phyloP scores from a whole-genome alignment of 208 protist genomes.

The Leishmania major region DNA sequence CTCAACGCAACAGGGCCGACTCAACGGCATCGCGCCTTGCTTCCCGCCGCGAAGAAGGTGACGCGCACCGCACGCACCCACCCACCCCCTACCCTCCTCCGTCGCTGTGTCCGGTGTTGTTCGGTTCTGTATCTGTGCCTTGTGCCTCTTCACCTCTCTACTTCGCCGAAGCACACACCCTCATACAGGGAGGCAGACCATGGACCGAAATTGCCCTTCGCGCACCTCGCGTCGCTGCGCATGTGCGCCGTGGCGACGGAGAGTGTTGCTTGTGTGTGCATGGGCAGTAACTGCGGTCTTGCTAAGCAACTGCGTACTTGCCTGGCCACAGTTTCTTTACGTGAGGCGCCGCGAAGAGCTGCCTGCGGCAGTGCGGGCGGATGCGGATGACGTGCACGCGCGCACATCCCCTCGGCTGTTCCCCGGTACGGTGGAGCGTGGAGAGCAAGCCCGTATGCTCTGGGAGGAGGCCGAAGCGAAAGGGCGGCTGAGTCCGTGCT shows the following conservation, averaged over 20 bases:
- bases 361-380: not conserved
- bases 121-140: not conserved
- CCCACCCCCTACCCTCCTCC: not conserved
- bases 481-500: slow-evolving; percentile 61
- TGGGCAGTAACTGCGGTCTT: not conserved
- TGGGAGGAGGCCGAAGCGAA: slow-evolving; percentile 56
- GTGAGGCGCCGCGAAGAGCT: not conserved
- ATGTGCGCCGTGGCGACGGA: not conserved
- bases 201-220: not conserved
- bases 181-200: not conserved
- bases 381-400: not conserved
- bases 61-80: not conserved
- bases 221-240: not conserved
- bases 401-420: not conserved
- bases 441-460: slow-evolving; percentile 36
- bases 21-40: not conserved
- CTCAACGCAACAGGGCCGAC: not conserved
- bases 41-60: not conserved
- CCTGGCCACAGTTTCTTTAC: slow-evolving; percentile 18
- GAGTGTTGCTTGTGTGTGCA: not conserved
- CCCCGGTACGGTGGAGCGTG: slow-evolving; percentile 6
- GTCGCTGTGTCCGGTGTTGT: not conserved
- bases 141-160: not conserved
- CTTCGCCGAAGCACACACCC: not conserved
- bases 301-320: slow-evolving; percentile 2